phyloP scores from a whole-genome alignment of 129 eudicot genomes.

The Chrysanthemum lavandulifolium region DNA sequence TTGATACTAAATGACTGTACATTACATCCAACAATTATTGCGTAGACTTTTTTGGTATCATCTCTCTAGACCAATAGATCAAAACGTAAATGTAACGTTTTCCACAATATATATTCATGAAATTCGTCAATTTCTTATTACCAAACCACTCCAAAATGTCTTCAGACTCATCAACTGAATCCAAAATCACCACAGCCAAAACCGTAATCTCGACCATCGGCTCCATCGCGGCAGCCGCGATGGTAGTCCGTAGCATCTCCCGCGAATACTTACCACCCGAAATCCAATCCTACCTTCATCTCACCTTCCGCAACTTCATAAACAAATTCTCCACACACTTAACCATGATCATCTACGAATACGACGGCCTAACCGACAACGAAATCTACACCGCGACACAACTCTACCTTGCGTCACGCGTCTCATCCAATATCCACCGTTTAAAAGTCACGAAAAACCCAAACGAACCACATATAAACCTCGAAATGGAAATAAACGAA shows the following conservation, averaged over 20 bases:
- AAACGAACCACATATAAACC: conserved; percentile 32
- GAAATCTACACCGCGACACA: conserved; percentile 62
- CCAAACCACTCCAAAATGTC: no score
- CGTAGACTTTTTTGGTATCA: no score
- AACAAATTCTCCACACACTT: conserved; percentile 23
- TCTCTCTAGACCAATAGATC: neutral
- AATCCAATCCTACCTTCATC: conserved; percentile 28
- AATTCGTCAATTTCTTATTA: neutral
- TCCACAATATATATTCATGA: neutral
- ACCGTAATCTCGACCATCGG: conserved; percentile 11
- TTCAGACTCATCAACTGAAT: conserved; percentile 11
- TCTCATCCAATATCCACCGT: conserved; percentile 40
- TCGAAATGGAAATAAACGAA: conserved; percentile 40
- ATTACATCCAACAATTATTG: no score
- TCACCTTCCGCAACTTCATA: conserved; percentile 33
- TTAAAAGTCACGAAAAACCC: conserved; percentile 42
- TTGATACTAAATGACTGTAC: no score
- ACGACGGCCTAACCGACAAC: conserved; percentile 41
- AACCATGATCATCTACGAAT: conserved; percentile 54
- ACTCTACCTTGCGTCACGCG: conserved; percentile 46
- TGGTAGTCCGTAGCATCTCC: conserved; percentile 15
- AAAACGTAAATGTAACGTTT: neutral
- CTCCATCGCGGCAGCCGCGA: conserved; percentile 15
- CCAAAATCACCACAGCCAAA: conserved; percentile 11
- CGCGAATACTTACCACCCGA: conserved; percentile 4